phyloP scores from a whole-genome alignment of 164 flowering plant genomes.

The Piper longum region DNA sequence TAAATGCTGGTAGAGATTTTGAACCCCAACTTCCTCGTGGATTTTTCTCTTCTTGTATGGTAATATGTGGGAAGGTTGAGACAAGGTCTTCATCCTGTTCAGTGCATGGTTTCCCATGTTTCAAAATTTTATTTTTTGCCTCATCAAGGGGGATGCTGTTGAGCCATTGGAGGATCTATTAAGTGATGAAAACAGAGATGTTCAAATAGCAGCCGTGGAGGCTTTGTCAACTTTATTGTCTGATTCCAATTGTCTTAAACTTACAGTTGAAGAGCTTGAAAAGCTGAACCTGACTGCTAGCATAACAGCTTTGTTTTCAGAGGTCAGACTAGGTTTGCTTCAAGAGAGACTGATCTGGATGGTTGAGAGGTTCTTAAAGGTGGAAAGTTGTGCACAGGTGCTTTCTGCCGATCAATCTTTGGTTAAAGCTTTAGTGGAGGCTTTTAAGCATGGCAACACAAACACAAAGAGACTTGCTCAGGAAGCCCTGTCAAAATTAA shows the following conservation, averaged over 20 bases:
- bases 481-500: slow-evolving; percentile 38
- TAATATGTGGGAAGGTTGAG: slow-evolving; percentile 26
- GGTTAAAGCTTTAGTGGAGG: slow-evolving; percentile 44
- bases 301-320: slow-evolving; percentile 26
- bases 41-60: slow-evolving; percentile 20
- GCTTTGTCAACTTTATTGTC: slow-evolving; percentile 36
- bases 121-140: slow-evolving; percentile 29
- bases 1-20: slow-evolving; percentile 9
- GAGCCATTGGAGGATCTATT: slow-evolving; percentile 36
- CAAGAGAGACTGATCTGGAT: slow-evolving; percentile 42
- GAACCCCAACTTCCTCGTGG: slow-evolving; percentile 27
- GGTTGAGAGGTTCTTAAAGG: slow-evolving; percentile 35
- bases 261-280: slow-evolving; percentile 32
- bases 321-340: slow-evolving; percentile 33
- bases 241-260: slow-evolving; percentile 16
- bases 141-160: slow-evolving; percentile 31
- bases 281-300: slow-evolving; percentile 16
- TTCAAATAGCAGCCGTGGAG: slow-evolving; percentile 34
- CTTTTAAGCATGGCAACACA: slow-evolving; percentile 38
- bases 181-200: slow-evolving; percentile 24
- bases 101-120: slow-evolving; percentile 30
- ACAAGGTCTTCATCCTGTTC: slow-evolving; percentile 24
- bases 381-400: slow-evolving; percentile 18
- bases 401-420: slow-evolving; percentile 25
- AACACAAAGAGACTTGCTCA: slow-evolving; percentile 39